Percentiles rank a stretch among this genome's conserved stretches.
Evolutionary conservation across 2,329 filamentous ascomycete genomes (phyloP).

Genomic region (Trichoderma aggressivum): DNA sequence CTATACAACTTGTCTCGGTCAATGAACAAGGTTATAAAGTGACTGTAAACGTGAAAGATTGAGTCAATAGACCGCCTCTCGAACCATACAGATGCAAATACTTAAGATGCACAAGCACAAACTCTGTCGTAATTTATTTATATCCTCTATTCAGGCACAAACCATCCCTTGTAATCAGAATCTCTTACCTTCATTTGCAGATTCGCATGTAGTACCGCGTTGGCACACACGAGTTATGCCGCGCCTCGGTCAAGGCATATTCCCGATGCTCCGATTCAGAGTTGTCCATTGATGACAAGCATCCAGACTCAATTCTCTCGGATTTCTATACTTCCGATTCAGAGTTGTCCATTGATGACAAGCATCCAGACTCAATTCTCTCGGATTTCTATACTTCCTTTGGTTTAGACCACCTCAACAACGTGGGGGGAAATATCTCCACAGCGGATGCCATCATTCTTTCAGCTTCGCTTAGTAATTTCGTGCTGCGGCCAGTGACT

Average conservation of each 20-base stretch:
- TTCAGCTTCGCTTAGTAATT: background rate
- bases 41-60: background rate
- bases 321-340: background rate
- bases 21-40: background rate
- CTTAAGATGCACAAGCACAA: background rate
- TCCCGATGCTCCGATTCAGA: background rate
- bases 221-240: background rate
- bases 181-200: background rate
- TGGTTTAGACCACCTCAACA: background rate
- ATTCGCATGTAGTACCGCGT: too few species aligned
- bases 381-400: background rate
- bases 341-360: background rate
- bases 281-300: background rate
- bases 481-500: background rate
- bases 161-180: background rate
- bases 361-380: background rate
- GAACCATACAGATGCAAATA: background rate
- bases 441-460: background rate
- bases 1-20: fast-evolving
- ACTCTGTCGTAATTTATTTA: background rate
- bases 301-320: background rate
- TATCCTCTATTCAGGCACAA: background rate
- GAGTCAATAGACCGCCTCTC: too few species aligned
- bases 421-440: background rate
- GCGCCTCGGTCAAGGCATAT: background rate